Base-by-base conservation (phyloP, 1,139 yeast genomes). In the Magnusiomyces sp. region DNA sequence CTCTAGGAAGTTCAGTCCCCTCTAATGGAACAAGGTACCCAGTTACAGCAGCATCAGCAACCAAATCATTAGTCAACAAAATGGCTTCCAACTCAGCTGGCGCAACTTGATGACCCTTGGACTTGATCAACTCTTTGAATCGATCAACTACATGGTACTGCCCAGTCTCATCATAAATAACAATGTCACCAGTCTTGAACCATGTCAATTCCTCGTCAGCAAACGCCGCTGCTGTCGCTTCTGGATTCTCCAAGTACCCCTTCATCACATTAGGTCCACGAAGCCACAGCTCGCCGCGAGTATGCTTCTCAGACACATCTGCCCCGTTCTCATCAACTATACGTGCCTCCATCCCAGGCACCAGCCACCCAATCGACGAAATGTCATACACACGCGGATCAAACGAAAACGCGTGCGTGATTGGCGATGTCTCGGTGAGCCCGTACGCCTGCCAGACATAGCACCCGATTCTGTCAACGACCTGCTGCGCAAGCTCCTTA, bases 91-190 rank as follows among this genome's bases (percentile, higher is more conserved):
- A 77, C 64, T 80, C 83, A 54, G 87, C 94, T 1, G 94, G 92
- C 0, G 92, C 83, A 36, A 85, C 81, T 63, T 85, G 87, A 64
- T 84, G 90, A 53, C 92, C 94, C 67, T 85, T 90, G 7, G 87
- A 72, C 65, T 85, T 84, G 73, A 84, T 85, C 65, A 84, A 80
- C 64, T 84, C 87, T 69, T 85, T 85, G 44, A 82, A 85, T 53
- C 95, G 73, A 63, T 85, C 95, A 51, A 85, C 77, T 52, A 85
- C 81, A 55, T 62, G 70, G 43, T 82, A 67, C 57, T 81, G 74
- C 29, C 83, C 86, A 40, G 71, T 71, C 10, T 63, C 61, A 41
- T 72, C 76, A 45, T 83, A 66, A 41, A 69, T 68, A 2, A 84
- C 90, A 53, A 84, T 77, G 65, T 85, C 95, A 46, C 95, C 95